A percentile compares a stretch with the other conserved stretches of the same genome.
Evolutionary conservation across 1,284 basidiomycete genomes (phyloP).

Genomic region (Ustilago xerochloae): DNA sequence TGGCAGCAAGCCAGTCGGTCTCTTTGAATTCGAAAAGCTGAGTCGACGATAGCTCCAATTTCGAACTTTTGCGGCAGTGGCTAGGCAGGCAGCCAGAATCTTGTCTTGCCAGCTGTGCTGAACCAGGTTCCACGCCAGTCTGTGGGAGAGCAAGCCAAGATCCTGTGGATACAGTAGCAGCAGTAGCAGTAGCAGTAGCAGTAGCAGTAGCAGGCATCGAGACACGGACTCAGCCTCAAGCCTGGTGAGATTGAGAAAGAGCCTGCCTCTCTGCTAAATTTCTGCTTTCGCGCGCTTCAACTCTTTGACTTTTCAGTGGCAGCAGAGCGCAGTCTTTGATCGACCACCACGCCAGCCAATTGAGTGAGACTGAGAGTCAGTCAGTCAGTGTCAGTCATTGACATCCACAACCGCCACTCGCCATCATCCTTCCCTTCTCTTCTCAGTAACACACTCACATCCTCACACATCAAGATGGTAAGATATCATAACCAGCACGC

Average conservation of each 20-base stretch:
- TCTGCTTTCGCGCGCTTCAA: not conserved
- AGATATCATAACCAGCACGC: slow-evolving; percentile 21
- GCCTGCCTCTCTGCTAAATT: not conserved
- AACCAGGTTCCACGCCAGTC: too few relatives aligned
- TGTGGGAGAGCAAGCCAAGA: too few relatives aligned
- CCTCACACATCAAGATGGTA: slow-evolving; percentile 50
- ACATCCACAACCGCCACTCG: slow-evolving; percentile 36
- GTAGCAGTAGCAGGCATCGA: too few relatives aligned
- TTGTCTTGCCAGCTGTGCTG: too few relatives aligned
- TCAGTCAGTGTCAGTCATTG: not conserved
- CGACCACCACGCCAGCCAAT: slow-evolving; percentile 8
- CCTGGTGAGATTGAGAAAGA: too few relatives aligned
- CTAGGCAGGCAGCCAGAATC: too few relatives aligned
- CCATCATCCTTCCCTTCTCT: slow-evolving; percentile 27
- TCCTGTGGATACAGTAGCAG: too few relatives aligned
- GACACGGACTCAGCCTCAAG: too few relatives aligned
- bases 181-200: too few relatives aligned
- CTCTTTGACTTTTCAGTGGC: too few relatives aligned
- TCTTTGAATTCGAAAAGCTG: not conserved
- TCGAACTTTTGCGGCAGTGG: not conserved
- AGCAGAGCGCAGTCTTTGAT: not conserved
- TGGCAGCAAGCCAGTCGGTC: not conserved
- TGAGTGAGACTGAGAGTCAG: slow-evolving; percentile 2
- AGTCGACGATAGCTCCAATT: not conserved
- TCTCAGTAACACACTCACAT: slow-evolving; percentile 49